Percentiles rank a stretch among this genome's conserved stretches.
These are phyloP conservation scores for Rhynchospora breviuscula DNA, from an alignment of 176 grass and related monocot genomes.

Conservation along the genomic window DNA sequence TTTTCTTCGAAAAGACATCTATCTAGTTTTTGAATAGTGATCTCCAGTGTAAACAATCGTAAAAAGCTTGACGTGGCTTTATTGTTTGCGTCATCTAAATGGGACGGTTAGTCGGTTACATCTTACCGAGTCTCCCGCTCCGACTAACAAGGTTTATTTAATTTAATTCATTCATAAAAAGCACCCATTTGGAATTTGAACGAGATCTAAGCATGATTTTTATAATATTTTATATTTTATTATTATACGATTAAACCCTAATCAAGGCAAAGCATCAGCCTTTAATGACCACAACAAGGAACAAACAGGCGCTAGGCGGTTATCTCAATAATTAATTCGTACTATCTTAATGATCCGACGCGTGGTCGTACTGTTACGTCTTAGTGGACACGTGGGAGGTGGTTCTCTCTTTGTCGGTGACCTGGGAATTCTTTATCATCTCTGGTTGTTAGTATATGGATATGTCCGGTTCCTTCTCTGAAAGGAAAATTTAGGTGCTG, in stretches of 20 bases:
- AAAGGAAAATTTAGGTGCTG: neutral
- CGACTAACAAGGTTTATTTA: neutral
- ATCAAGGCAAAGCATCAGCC: neutral
- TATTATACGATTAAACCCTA: neutral
- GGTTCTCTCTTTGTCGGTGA: neutral
- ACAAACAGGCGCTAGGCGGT: too few relatives aligned
- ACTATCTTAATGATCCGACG: neutral
- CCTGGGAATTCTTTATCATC: neutral
- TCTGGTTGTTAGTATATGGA: neutral
- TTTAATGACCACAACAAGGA: neutral
- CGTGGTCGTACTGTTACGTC: neutral
- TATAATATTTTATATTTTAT: neutral
- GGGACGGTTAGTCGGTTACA: too few relatives aligned
- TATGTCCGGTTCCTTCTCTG: neutral
- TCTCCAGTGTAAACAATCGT: too few relatives aligned
- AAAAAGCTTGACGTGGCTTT: neutral
- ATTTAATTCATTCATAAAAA: neutral
- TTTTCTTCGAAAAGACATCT: too few relatives aligned
- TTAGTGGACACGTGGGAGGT: neutral
- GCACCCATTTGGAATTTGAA: too few relatives aligned
- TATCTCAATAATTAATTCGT: neutral
- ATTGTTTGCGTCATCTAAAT: neutral
- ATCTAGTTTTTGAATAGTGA: too few relatives aligned
- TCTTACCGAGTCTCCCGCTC: neutral
- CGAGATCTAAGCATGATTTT: neutral